phyloP scores from a whole-genome alignment of 495 filamentous ascomycete species.

The Pseudoneurospora amorphoporcata region DNA sequence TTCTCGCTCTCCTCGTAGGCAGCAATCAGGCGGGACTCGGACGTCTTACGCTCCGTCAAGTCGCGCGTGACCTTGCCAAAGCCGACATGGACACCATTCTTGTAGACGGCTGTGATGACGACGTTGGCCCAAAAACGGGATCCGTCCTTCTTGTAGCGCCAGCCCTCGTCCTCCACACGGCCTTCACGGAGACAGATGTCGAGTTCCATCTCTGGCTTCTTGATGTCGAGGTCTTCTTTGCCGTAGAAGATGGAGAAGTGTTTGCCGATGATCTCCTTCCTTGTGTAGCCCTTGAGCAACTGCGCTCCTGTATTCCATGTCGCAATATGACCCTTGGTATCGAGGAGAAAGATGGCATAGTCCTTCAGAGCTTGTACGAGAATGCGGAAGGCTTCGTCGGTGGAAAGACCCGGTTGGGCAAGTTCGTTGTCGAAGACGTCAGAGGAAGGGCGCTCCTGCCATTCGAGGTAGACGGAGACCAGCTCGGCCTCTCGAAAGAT shows the following conservation, averaged over 20 bases:
- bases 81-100: conserved; percentile 47
- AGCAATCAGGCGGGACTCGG: conserved; percentile 46
- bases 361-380: conserved; percentile 55
- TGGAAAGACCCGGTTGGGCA: conserved; percentile 29
- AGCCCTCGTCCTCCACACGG: conserved; percentile 54
- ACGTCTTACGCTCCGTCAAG: conserved; percentile 49
- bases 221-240: conserved; percentile 37
- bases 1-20: conserved; percentile 57
- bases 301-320: conserved; percentile 56
- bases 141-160: conserved; percentile 55
- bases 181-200: conserved; percentile 49
- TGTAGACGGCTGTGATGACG: conserved; percentile 51
- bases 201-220: conserved; percentile 48
- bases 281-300: conserved; percentile 48
- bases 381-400: conserved; percentile 49
- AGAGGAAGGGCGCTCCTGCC: conserved; percentile 22
- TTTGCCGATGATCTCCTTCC: conserved; percentile 47
- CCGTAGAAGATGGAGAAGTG: conserved; percentile 58
- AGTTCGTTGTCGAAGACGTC: conserved; percentile 27
- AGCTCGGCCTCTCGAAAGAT: conserved; percentile 38
- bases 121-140: conserved; percentile 59
- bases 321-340: conserved; percentile 44
- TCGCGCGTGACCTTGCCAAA: conserved; percentile 59
- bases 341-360: conserved; percentile 59
- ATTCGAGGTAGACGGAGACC: conserved; percentile 40